Percentiles rank a stretch among this genome's conserved stretches.
These are phyloP conservation scores for Diplosphaera chodatii DNA, from an alignment of 139 green algal genomes.

Conservation along the genomic window DNA sequence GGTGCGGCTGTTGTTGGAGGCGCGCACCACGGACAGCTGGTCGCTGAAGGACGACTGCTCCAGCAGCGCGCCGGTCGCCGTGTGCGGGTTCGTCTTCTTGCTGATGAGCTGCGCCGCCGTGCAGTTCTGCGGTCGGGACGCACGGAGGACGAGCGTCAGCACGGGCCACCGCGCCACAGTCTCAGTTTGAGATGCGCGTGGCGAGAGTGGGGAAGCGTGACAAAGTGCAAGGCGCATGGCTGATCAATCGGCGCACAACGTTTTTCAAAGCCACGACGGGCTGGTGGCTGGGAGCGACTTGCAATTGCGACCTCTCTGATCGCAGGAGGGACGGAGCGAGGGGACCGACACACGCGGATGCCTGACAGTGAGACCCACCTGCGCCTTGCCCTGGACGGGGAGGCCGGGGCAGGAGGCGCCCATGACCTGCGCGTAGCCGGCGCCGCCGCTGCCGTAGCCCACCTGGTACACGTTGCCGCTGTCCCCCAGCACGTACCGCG, in stretches of 20 bases:
- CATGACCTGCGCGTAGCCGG: conserved; percentile 44
- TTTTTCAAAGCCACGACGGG: too few relatives aligned
- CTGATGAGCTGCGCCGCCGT: conserved; percentile 5
- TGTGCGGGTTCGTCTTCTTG: conserved; percentile 41
- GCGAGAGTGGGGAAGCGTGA: too few relatives aligned
- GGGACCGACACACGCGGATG: background rate
- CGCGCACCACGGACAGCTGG: conserved; percentile 26
- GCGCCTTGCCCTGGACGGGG: conserved; percentile 5
- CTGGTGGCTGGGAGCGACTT: too few relatives aligned
- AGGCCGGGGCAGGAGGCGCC: conserved; percentile 42
- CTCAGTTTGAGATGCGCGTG: too few relatives aligned
- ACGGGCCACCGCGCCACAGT: too few relatives aligned
- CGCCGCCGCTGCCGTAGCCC: conserved; percentile 39
- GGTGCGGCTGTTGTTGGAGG: conserved; percentile 25
- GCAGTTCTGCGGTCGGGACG: background rate
- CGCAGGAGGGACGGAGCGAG: background rate
- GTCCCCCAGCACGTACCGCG: conserved; percentile 57
- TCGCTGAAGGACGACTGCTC: conserved; percentile 27
- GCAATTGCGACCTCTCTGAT: too few relatives aligned
- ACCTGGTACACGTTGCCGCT: conserved; percentile 21
- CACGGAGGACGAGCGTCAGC: conserved; percentile 1
- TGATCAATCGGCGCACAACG: too few relatives aligned
- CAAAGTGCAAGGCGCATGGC: too few relatives aligned
- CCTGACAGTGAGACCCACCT: background rate
- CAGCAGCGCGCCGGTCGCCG: conserved; percentile 56